Evolutionary conservation across 192 early-diverging fungal species (phyloP).

Genomic region (Spizellomyces sp.): DNA sequence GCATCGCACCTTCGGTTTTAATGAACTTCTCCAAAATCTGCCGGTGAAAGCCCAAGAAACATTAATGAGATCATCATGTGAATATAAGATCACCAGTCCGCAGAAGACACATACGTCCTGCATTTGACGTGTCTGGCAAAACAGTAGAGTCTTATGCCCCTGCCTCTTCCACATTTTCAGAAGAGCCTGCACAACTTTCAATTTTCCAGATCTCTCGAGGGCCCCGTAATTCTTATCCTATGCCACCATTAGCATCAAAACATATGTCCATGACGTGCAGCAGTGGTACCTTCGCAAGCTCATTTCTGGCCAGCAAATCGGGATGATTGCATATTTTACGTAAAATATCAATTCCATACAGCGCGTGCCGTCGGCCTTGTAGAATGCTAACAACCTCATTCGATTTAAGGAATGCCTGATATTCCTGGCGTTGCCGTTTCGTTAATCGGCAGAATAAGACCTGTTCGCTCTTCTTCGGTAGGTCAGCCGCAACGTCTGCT

Average conservation of each 20-base stretch:
- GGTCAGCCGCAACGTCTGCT: conserved; percentile 84
- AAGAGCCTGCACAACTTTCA: conserved; percentile 83
- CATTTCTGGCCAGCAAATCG: conserved; percentile 61
- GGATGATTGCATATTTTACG: conserved; percentile 98
- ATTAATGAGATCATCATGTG: too few species aligned
- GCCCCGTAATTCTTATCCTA: conserved; percentile 66
- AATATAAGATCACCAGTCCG: too few species aligned
- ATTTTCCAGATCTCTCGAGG: conserved; percentile 76
- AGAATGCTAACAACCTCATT: conserved; percentile 77
- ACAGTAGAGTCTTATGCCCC: conserved; percentile 85
- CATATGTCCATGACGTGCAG: not conserved
- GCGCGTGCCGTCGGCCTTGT: conserved; percentile 75
- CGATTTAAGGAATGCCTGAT: conserved; percentile 72
- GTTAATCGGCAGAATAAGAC: conserved; percentile 91
- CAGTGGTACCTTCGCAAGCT: conserved; percentile 3
- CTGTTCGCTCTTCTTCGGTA: conserved; percentile 91
- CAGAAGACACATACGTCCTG: conserved; percentile 55
- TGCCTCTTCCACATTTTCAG: conserved; percentile 84
- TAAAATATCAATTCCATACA: conserved; percentile 89
- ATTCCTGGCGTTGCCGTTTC: conserved; percentile 67
- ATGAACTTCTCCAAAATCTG: conserved; percentile 82
- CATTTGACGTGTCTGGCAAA: conserved; percentile 94
- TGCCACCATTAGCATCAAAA: not conserved
- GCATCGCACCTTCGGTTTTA: conserved; percentile 17
- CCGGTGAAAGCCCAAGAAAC: too few species aligned